A percentile compares a stretch with the other conserved stretches of the same genome.
Evolutionary conservation across 1,284 basidiomycete species (phyloP).

Genomic region (Sporisorium graminicola): DNA sequence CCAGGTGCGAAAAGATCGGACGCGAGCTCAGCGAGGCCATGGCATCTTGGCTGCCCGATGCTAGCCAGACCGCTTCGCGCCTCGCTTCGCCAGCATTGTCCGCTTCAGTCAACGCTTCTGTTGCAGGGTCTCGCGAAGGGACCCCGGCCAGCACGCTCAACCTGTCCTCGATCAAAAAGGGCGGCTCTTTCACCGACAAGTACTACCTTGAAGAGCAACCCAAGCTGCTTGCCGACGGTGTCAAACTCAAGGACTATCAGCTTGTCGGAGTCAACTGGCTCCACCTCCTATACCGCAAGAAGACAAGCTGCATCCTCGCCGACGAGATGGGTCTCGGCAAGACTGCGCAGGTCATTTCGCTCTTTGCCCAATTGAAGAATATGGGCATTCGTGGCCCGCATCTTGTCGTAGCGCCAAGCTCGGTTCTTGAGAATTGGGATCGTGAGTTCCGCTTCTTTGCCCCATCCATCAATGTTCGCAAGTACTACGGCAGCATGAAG

Average conservation of each 20-base stretch:
- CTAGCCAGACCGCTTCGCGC: slow-evolving; percentile 66
- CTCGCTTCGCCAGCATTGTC: slow-evolving; percentile 37
- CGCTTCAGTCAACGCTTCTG: slow-evolving; percentile 27
- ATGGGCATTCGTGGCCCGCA: slow-evolving; percentile 83
- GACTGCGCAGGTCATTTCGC: slow-evolving; percentile 97
- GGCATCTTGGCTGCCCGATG: slow-evolving; percentile 77
- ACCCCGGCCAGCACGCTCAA: slow-evolving; percentile 49
- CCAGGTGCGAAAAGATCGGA: slow-evolving; percentile 88
- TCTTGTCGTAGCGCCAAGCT: slow-evolving; percentile 89
- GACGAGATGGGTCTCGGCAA: slow-evolving; percentile 88
- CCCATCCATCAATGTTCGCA: slow-evolving; percentile 83
- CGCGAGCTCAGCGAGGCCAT: slow-evolving; percentile 76
- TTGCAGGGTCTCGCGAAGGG: slow-evolving; percentile 38
- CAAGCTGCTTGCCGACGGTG: slow-evolving; percentile 76
- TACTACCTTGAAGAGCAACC: slow-evolving; percentile 81
- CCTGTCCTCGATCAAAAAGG: slow-evolving; percentile 51
- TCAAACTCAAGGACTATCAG: slow-evolving; percentile 95
- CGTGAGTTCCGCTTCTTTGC: slow-evolving; percentile 94
- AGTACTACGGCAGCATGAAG: slow-evolving; percentile 92
- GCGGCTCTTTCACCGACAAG: slow-evolving; percentile 52
- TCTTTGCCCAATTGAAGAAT: slow-evolving; percentile 89
- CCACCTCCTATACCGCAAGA: slow-evolving; percentile 83
- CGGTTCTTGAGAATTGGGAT: slow-evolving; percentile 98
- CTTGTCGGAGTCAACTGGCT: slow-evolving; percentile 98
- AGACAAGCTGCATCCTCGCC: slow-evolving; percentile 92